These are phyloP conservation scores for Yamadazyma songkhlaensis DNA, from an alignment of 1,139 yeast species.

Conservation along the genomic window DNA sequence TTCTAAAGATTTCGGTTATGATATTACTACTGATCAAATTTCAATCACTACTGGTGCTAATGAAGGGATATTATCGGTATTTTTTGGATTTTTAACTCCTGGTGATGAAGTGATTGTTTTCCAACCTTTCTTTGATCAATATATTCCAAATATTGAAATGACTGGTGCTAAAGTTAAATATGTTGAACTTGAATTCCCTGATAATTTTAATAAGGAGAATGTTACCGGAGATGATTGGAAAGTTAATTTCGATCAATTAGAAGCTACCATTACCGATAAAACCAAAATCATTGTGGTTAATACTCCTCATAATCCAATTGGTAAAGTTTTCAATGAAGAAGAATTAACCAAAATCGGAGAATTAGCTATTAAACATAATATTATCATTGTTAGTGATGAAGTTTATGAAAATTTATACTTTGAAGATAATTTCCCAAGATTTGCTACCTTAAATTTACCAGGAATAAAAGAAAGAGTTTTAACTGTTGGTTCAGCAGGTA, in stretches of 20 bases:
- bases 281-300: slow-evolving; percentile 87
- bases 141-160: slow-evolving; percentile 87
- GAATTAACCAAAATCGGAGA: slow-evolving; percentile 77
- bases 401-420: slow-evolving; percentile 90
- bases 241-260: slow-evolving; percentile 74
- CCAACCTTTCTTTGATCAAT: slow-evolving; percentile 96
- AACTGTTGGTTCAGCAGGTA: slow-evolving; percentile 96
- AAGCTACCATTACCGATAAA: slow-evolving; percentile 62
- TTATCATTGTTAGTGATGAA: slow-evolving; percentile 84
- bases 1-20: slow-evolving; percentile 59
- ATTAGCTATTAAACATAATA: slow-evolving; percentile 77
- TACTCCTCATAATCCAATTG: slow-evolving; percentile 96
- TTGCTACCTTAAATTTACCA: slow-evolving; percentile 71
- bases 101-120: slow-evolving; percentile 98
- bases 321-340: slow-evolving; percentile 75
- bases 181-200: slow-evolving; percentile 84
- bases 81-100: slow-evolving; percentile 77
- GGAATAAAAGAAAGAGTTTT: slow-evolving; percentile 77
- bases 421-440: slow-evolving; percentile 66
- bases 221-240: slow-evolving; percentile 86
- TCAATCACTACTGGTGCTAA: slow-evolving; percentile 95
- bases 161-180: slow-evolving; percentile 90
- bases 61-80: slow-evolving; percentile 84
- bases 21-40: slow-evolving; percentile 62
- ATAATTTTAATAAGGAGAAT: slow-evolving; percentile 57